Evolutionary conservation across 805 yeast species (phyloP), one percentile per base, ranked within the genome.

Genomic region (Pichia cabralensis): DNA sequence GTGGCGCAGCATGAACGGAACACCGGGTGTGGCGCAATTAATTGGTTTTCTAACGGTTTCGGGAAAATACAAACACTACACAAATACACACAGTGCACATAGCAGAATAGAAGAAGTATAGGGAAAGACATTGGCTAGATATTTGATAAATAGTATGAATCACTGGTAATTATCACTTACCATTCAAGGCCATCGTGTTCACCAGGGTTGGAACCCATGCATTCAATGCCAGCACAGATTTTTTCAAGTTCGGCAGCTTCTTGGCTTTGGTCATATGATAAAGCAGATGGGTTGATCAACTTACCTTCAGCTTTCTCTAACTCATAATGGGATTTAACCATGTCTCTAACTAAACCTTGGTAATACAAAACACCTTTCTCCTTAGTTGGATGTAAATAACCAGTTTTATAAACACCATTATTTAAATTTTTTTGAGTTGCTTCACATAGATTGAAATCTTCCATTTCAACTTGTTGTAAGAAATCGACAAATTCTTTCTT

Each of bases 401-500:
- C 80, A 5, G 78, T 65, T 4, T 68, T 58, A 52, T 74, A 74
- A 28, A 74, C 60, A 20, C 80, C 79, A 52, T 71, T 74, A 55
- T 71, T 71, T 50, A 74, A 61, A 58, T 74, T 74, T 58, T 69
- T 68, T 49, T 74, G 80, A 8, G 80, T 74, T 48, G 61, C 60
- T 35, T 62, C 71, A 57, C 79, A 74, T 43, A 74, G 59, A 50
- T 74, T 70, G 55, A 60, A 74, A 55, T 74, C 80, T 50, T 72
- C 78, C n/a, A 64, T 40, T 55, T 74, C 80, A 39, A 74, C 80
- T 50, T 67, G 60, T 52, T 74, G 78, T 55, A 74, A 61, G 53
- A 74, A 74, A 43, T 74, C 80, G 33, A 74, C 75, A 58, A 74
- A 74, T 46, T 73, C 80, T 46, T 71, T 70, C 60, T 70, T 72